Percentiles rank a stretch among this genome's conserved stretches.
phyloP scores from a whole-genome alignment of 2,329 filamentous ascomycete species.

The Xylaria sp. region DNA sequence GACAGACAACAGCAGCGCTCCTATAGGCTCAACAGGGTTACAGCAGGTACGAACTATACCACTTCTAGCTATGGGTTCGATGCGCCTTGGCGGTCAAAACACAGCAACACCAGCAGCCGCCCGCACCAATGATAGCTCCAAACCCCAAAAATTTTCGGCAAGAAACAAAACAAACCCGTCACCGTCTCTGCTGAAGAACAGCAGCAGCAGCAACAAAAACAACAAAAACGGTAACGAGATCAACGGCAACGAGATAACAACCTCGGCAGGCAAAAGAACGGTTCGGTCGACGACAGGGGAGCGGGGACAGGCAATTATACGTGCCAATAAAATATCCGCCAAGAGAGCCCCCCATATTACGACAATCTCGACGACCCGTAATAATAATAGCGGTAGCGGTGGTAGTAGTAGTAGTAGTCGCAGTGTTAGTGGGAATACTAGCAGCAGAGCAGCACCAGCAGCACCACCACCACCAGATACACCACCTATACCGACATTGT shows the following conservation, averaged over 20 bases:
- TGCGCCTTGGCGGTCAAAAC: slow-evolving; percentile 28
- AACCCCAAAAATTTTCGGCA: slow-evolving; percentile 24
- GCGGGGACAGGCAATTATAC: slow-evolving; percentile 29
- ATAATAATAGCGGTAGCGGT: neutral
- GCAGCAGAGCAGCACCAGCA: neutral
- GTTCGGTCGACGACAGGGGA: slow-evolving; percentile 23
- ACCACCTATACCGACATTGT: neutral
- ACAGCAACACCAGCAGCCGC: slow-evolving; percentile 16
- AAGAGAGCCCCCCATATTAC: slow-evolving; percentile 32
- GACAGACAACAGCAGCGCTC: neutral
- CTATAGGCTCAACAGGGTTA: neutral
- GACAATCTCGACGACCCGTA: slow-evolving; percentile 37
- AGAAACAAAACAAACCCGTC: slow-evolving; percentile 28
- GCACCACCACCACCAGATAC: neutral
- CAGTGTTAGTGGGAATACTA: neutral
- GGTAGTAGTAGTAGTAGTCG: neutral
- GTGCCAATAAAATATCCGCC: slow-evolving; percentile 19
- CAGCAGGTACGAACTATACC: neutral
- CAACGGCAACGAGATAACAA: neutral
- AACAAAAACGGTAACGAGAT: neutral
- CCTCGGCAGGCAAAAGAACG: slow-evolving; percentile 8
- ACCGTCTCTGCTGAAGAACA: neutral
- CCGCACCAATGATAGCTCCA: slow-evolving; percentile 13
- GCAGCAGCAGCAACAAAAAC: neutral
- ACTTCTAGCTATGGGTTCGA: slow-evolving; percentile 20